These are phyloP conservation scores for Dipteronia dyeriana DNA, from an alignment of 345 rosid species.

Conservation along the genomic window DNA sequence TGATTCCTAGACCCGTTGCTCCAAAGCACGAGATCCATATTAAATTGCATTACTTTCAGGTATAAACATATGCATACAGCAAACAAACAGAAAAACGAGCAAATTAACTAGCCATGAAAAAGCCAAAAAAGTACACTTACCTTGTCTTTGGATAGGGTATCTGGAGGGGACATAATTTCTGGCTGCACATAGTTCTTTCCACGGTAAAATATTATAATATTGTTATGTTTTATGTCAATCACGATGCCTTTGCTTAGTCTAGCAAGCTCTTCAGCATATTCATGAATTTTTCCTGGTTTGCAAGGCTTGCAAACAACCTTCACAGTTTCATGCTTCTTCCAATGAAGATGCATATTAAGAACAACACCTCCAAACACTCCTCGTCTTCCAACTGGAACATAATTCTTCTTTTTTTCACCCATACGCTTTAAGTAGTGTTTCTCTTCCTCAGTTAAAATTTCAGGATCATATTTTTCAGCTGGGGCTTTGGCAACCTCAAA, in stretches of 20 bases:
- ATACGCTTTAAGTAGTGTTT: slow-evolving; percentile 87
- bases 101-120: background rate
- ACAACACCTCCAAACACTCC: slow-evolving; percentile 98
- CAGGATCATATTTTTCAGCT: slow-evolving; percentile 71
- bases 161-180: slow-evolving; percentile 66
- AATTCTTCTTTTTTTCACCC: slow-evolving; percentile 87
- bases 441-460: slow-evolving; percentile 88
- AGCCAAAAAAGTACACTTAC: slow-evolving; percentile 27
- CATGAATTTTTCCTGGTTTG: slow-evolving; percentile 75
- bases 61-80: background rate
- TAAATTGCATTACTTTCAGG: background rate
- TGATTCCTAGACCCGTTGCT: background rate
- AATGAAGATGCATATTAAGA: slow-evolving; percentile 93
- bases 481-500: slow-evolving; percentile 60
- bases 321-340: slow-evolving; percentile 96
- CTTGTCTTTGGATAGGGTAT: slow-evolving; percentile 80
- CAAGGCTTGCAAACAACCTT: slow-evolving; percentile 91
- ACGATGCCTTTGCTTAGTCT: slow-evolving; percentile 81
- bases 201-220: slow-evolving; percentile 69
- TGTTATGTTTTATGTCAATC: slow-evolving; percentile 76
- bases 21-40: background rate
- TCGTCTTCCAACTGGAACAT: slow-evolving; percentile 81
- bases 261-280: slow-evolving; percentile 82
- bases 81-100: background rate
- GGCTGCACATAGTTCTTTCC: slow-evolving; percentile 94